These are phyloP conservation scores for Aspergillus hancockii DNA, from an alignment of 495 filamentous ascomycete genomes.

Conservation along the genomic window DNA sequence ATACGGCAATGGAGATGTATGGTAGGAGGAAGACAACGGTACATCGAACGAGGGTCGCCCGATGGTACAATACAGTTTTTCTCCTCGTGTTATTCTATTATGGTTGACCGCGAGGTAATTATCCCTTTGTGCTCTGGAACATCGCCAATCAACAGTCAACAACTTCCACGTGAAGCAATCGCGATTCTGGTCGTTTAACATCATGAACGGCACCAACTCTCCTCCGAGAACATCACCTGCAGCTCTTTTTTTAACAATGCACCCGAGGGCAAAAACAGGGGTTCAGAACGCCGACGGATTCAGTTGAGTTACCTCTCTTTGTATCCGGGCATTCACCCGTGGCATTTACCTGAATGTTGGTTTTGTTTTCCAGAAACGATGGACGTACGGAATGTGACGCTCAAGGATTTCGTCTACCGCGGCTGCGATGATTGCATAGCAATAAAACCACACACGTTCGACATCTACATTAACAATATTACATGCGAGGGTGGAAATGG, in stretches of 20 bases:
- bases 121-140: conserved; percentile 2
- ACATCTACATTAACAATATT: neutral
- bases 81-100: neutral
- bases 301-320: neutral
- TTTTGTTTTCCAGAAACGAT: neutral
- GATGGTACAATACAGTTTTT: neutral
- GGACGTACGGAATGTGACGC: neutral
- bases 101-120: neutral
- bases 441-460: neutral
- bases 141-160: neutral
- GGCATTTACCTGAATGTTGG: too few relatives aligned
- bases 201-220: conserved; percentile 4
- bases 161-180: neutral
- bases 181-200: neutral
- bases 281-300: neutral
- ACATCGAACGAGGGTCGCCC: neutral
- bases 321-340: neutral
- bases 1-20: conserved; percentile 55
- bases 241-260: neutral
- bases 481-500: conserved; percentile 1
- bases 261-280: neutral
- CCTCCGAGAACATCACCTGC: neutral
- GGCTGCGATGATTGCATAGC: neutral
- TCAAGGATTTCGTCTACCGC: neutral
- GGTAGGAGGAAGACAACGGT: conserved; percentile 43